phyloP scores from a whole-genome alignment of 495 filamentous ascomycete genomes.

The Letharia lupina region DNA sequence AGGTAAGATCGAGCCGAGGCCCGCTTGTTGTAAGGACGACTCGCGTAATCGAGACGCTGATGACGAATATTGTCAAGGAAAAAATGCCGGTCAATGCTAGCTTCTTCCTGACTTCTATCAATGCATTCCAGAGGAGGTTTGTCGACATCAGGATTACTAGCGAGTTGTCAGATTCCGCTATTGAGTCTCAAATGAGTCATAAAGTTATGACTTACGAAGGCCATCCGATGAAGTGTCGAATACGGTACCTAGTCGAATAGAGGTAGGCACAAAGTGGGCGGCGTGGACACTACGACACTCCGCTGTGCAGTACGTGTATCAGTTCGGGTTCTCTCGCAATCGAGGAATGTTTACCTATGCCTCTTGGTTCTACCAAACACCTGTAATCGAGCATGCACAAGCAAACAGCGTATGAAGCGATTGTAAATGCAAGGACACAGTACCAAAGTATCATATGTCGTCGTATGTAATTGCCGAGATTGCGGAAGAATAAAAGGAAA shows the following conservation, averaged over 20 bases:
- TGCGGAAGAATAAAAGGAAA: conserved; percentile 25
- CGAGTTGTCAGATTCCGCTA: neutral
- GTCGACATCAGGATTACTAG: conserved; percentile 11
- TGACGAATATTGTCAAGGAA: conserved; percentile 5
- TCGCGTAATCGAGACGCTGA: conserved; percentile 1
- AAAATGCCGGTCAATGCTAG: conserved; percentile 11
- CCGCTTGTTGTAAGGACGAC: neutral
- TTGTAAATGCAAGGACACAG: conserved; percentile 6
- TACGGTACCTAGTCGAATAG: neutral
- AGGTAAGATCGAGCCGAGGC: neutral
- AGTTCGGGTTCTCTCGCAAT: neutral
- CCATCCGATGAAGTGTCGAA: conserved; percentile 12
- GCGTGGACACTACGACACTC: neutral
- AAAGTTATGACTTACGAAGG: neutral
- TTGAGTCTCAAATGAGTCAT: neutral
- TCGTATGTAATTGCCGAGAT: conserved; percentile 12
- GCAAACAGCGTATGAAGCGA: conserved; percentile 13
- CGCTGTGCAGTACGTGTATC: neutral
- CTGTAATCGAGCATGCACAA: neutral
- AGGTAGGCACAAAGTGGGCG: neutral
- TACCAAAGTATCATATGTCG: conserved; percentile 20
- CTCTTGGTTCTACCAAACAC: neutral
- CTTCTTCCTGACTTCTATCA: conserved; percentile 7
- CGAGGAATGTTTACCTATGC: neutral
- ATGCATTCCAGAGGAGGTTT: conserved; percentile 10